Base-by-base conservation (phyloP, 2,329 filamentous ascomycete genomes). In the Fusarium equiseti region DNA sequence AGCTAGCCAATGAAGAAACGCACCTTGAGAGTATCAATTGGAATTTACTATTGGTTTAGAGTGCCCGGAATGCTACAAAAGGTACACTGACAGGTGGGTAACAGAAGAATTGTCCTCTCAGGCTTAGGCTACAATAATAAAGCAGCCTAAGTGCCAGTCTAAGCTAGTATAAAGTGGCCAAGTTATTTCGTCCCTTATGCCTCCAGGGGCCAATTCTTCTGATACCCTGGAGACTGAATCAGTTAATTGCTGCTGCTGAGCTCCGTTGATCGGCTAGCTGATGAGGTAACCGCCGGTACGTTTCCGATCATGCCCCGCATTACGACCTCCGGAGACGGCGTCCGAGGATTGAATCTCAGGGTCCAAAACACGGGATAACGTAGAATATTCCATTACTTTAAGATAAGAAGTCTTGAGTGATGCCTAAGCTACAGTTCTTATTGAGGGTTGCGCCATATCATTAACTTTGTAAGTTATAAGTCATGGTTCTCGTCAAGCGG, bases 261-360 rank as follows among this genome's bases (percentile, higher is more conserved):
- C 71, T 73, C 71, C 71, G 71, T 74, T 70, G 63, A 73, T 72
- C 71, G 71, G 71, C 71, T 70, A 63, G 58, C 56, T 68, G 62
- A 70, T 70, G 63, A 72, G 71, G 68, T 65, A 59, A 63, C 60
- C 62, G 31, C 35, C 46, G 53, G 46, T 42, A 56, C 53, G 50
- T 29, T 18, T 38, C 40, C 24, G 12, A 53, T n/a, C 42, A 35
- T 42, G 55, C 70, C 69, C 70, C 70, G 66, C 70, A 68, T 27
- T 63, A 46, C 58, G 52, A 63, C 62, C 69, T 72, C 70, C 70
- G 66, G 66, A 60, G 35, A 64, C 69, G 58, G 69, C 59, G 51
- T n/a, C 56, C 35, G 44, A 27, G 18, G 32, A 52, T 27, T 48
- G 18, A 29, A 26, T 48, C 24, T 48, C 26, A 48, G 45, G 50